These are phyloP conservation scores for Mrakia blollopis DNA, from an alignment of 768 basidiomycete species.

Conservation along the genomic window DNA sequence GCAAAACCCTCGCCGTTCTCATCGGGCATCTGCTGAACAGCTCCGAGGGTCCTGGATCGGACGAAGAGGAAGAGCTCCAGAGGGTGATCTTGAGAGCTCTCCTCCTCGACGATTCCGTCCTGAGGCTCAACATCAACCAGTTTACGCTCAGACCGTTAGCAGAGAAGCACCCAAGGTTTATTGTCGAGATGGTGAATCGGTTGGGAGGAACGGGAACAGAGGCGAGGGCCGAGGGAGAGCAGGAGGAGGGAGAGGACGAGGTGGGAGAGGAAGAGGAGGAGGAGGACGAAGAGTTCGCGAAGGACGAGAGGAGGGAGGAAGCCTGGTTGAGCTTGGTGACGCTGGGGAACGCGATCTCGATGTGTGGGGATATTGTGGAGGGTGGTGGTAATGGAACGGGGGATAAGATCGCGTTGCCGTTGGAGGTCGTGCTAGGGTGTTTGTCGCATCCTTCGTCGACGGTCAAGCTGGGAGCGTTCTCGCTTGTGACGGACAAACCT, in stretches of 20 bases:
- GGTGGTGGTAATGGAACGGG: not conserved
- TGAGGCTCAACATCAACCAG: constrained; percentile 15
- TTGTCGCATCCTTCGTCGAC: constrained; percentile 22
- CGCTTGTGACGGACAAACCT: constrained; percentile 25
- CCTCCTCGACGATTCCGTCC: not conserved
- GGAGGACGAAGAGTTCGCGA: not conserved
- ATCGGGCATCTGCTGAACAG: not conserved
- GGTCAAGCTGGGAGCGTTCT: constrained; percentile 22
- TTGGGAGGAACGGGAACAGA: no score
- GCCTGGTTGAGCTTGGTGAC: constrained; percentile 20
- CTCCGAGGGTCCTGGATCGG: not conserved
- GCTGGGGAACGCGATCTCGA: not conserved
- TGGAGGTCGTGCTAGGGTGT: not conserved
- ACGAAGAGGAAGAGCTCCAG: no score
- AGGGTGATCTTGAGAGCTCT: not conserved
- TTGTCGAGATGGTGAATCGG: not conserved
- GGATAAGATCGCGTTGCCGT: not conserved
- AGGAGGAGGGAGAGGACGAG: not conserved
- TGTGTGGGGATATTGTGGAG: constrained; percentile 3
- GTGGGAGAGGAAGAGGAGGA: not conserved
- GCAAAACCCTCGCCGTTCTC: not conserved
- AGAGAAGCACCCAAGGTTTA: not conserved
- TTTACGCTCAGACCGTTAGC: constrained; percentile 1
- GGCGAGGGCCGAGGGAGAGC: no score
- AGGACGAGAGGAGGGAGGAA: not conserved